Conservation (phyloP, 1,284 basidiomycete species). For the Sporisorium exsertum region DNA sequence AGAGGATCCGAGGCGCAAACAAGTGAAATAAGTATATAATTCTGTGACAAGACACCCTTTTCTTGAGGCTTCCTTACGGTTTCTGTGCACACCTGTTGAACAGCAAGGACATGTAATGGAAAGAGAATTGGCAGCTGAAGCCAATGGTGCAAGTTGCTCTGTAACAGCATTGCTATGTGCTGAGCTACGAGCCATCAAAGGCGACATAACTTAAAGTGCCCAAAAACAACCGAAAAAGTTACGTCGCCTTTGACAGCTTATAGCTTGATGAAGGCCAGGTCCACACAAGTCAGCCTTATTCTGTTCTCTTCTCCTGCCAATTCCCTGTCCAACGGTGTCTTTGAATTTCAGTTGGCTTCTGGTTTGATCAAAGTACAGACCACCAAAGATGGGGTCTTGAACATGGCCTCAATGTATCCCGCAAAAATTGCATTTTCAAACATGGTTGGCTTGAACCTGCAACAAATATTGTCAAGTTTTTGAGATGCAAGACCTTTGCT, state of each 20-base stretch:
- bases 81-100: background rate
- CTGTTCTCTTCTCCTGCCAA: background rate
- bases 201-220: background rate
- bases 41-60: background rate
- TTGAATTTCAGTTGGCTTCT: background rate
- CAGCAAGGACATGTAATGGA: background rate
- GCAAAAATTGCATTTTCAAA: background rate
- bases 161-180: background rate
- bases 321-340: background rate
- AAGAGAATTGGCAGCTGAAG: background rate
- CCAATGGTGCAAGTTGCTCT: background rate
- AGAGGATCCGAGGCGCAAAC: background rate
- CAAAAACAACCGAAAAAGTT: background rate
- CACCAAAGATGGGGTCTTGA: background rate
- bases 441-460: no score
- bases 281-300: background rate
- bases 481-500: background rate
- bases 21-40: background rate
- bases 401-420: background rate
- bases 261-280: background rate
- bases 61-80: background rate
- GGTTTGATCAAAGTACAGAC: background rate
- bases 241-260: background rate
- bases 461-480: no score
- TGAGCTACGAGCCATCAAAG: background rate